phyloP scores from a whole-genome alignment of 495 filamentous ascomycete species.

The Lophium mytilinum region DNA sequence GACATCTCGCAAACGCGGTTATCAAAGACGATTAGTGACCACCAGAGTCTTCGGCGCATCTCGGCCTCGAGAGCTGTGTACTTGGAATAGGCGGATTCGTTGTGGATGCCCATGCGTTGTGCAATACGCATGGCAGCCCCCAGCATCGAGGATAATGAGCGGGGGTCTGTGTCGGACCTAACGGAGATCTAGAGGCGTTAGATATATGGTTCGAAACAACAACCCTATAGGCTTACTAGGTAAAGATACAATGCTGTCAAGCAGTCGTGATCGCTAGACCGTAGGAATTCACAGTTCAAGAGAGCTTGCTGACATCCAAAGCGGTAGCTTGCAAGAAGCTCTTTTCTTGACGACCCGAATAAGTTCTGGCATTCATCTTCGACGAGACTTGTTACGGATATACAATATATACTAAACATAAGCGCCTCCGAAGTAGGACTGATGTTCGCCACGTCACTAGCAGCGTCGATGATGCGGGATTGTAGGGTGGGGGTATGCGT shows the following conservation, averaged over 20 bases:
- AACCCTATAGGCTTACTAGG: constrained; percentile 38
- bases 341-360: constrained; percentile 38
- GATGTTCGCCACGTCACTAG: constrained; percentile 27
- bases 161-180: constrained; percentile 39
- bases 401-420: constrained; percentile 52
- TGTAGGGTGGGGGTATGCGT: constrained; percentile 27
- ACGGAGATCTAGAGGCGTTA: constrained; percentile 43
- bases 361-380: constrained; percentile 36
- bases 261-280: constrained; percentile 43
- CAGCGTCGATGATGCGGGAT: constrained; percentile 34
- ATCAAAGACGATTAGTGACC: constrained; percentile 48
- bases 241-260: constrained; percentile 55
- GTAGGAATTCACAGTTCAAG: constrained; percentile 39
- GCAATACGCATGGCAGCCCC: constrained; percentile 47
- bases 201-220: constrained; percentile 6
- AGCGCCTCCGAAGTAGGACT: constrained; percentile 37
- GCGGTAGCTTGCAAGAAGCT: constrained; percentile 42
- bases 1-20: constrained; percentile 42
- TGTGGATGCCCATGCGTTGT: constrained; percentile 46
- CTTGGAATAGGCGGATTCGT: constrained; percentile 33
- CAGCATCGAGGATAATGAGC: constrained; percentile 46
- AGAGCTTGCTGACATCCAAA: constrained; percentile 51
- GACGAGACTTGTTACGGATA: constrained; percentile 40
- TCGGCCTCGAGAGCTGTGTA: constrained; percentile 43
- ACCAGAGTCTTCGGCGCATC: constrained; percentile 54